phyloP scores from a whole-genome alignment of 306 rosid genomes.

The Cucurbita argyrosperma region DNA sequence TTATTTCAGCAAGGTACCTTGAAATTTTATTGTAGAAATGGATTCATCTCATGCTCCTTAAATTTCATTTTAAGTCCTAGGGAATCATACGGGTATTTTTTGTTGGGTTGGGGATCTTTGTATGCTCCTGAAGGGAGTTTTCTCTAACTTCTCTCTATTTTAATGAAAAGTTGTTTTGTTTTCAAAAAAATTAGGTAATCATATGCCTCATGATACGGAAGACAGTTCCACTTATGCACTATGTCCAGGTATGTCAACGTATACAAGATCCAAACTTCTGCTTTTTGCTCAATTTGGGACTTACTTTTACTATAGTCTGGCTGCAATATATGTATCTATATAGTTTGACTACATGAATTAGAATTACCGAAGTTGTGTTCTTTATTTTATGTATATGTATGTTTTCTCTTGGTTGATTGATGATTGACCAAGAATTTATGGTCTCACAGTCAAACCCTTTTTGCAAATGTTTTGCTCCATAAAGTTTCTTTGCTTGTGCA shows the following conservation, averaged over 20 bases:
- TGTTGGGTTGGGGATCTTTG: neutral
- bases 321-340: too few species aligned
- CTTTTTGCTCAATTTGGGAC: too few species aligned
- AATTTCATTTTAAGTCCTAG: constrained; percentile 11
- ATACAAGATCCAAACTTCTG: neutral
- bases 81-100: constrained; percentile 38
- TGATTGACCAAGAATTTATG: too few species aligned
- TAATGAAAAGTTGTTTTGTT: neutral
- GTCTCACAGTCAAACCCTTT: too few species aligned
- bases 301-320: too few species aligned
- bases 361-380: too few species aligned
- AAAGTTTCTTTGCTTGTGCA: too few species aligned
- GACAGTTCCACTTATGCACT: constrained; percentile 86
- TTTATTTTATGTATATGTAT: too few species aligned
- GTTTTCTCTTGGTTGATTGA: too few species aligned
- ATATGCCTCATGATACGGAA: constrained; percentile 92
- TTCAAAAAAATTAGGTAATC: constrained; percentile 46
- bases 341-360: too few species aligned
- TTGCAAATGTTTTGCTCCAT: too few species aligned
- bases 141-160: neutral
- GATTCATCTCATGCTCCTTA: neutral
- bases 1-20: constrained; percentile 80
- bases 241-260: constrained; percentile 62
- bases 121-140: neutral
- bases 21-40: constrained; percentile 9